phyloP scores from a whole-genome alignment of 306 rosid species.

The Quercus mongolica region DNA sequence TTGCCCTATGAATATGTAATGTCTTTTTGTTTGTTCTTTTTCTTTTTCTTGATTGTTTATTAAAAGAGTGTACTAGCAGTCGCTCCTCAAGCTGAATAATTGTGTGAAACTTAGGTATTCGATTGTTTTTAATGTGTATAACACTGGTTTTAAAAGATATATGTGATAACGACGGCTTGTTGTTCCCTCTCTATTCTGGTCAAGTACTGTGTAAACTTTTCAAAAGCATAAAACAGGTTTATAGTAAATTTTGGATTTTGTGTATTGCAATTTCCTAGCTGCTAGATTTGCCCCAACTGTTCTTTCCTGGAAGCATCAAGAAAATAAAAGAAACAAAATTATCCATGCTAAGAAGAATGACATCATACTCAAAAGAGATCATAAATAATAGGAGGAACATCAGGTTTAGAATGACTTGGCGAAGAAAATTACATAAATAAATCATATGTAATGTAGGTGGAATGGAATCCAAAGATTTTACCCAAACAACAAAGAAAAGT shows the following conservation, averaged over 20 bases:
- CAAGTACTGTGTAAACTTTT: too few species aligned
- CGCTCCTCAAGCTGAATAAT: slow-evolving; percentile 24
- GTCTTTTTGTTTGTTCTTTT: not conserved
- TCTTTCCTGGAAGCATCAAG: not conserved
- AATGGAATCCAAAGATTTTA: too few species aligned
- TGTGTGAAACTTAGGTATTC: slow-evolving; percentile 27
- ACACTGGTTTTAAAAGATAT: slow-evolving; percentile 21
- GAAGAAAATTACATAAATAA: not conserved
- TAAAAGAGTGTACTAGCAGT: slow-evolving; percentile 26
- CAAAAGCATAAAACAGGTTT: too few species aligned
- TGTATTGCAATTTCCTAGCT: not conserved
- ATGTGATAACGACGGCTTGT: slow-evolving; percentile 40
- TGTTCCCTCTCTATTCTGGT: slow-evolving; percentile 13
- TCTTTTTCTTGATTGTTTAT: slow-evolving; percentile 6
- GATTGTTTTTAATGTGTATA: slow-evolving; percentile 41
- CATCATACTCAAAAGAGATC: not conserved
- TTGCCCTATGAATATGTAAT: slow-evolving; percentile 1
- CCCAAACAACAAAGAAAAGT: too few species aligned
- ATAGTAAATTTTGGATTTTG: too few species aligned
- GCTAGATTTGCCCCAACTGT: not conserved
- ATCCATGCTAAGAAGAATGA: not conserved
- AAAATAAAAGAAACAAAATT: too few species aligned
- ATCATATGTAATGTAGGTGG: too few species aligned
- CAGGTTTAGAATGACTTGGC: not conserved
- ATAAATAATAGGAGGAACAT: not conserved